Percentiles rank a stretch among this genome's conserved stretches.
Evolutionary conservation across 2,329 filamentous ascomycete species (phyloP).

Genomic region (Gliomastix tumulicola): DNA sequence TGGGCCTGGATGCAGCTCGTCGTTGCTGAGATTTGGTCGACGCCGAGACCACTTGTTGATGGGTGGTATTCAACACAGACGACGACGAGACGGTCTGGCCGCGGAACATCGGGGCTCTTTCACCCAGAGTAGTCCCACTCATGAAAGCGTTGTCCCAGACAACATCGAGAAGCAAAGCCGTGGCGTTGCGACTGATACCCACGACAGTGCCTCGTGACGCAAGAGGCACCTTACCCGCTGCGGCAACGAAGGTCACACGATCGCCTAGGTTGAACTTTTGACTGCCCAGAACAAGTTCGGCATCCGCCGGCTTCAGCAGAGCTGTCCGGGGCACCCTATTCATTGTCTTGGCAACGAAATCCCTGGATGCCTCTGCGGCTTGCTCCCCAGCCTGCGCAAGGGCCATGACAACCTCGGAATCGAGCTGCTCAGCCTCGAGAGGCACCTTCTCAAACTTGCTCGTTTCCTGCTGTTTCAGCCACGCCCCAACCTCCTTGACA

Average conservation of each 20-base stretch:
- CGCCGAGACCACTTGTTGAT: constrained; percentile 71
- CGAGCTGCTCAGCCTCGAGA: constrained; percentile 90
- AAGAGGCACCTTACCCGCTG: constrained; percentile 91
- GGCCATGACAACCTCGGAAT: constrained; percentile 77
- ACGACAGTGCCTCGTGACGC: constrained; percentile 89
- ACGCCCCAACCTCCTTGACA: constrained; percentile 89
- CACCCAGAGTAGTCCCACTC: constrained; percentile 88
- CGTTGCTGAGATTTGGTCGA: constrained; percentile 46
- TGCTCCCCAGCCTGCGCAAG: constrained; percentile 73
- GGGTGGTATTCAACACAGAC: constrained; percentile 81
- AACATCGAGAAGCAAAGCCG: constrained; percentile 77
- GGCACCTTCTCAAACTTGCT: constrained; percentile 95
- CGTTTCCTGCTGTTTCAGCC: constrained; percentile 86
- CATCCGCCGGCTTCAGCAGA: constrained; percentile 86
- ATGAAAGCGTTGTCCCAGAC: constrained; percentile 95
- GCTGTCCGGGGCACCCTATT: constrained; percentile 79
- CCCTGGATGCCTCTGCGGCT: constrained; percentile 41
- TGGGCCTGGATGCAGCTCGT: constrained; percentile 38
- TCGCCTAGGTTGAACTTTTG: constrained; percentile 83
- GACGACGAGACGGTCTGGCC: constrained; percentile 85
- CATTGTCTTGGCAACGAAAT: constrained; percentile 60
- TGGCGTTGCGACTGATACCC: constrained; percentile 82
- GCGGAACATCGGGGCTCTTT: constrained; percentile 86
- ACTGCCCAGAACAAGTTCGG: constrained; percentile 83
- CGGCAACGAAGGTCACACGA: constrained; percentile 85